Evolutionary conservation across 1,284 basidiomycete genomes (phyloP).

Genomic region (Agroathelia rolfsii): DNA sequence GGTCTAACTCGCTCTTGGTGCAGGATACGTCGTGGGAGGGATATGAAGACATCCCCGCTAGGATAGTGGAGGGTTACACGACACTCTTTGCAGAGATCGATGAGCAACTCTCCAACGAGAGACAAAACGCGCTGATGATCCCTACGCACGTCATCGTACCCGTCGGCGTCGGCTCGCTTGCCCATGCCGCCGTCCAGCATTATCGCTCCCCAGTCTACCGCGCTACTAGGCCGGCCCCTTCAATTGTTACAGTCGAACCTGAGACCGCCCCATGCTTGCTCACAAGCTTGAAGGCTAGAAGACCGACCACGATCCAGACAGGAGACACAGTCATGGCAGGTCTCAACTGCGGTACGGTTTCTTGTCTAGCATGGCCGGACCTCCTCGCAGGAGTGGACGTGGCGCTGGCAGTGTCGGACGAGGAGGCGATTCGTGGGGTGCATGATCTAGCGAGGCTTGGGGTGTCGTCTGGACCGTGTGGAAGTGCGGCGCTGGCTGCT

Average conservation of each 20-base stretch:
- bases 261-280: constrained; percentile 9
- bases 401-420: constrained; percentile 7
- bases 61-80: constrained; percentile 11
- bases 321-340: constrained; percentile 9
- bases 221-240: not conserved
- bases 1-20: constrained; percentile 6
- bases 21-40: constrained; percentile 9
- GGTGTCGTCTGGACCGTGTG: constrained; percentile 9
- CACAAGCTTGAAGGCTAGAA: constrained; percentile 4
- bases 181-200: constrained; percentile 9
- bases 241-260: constrained; percentile 12
- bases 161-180: constrained; percentile 11
- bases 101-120: constrained; percentile 4
- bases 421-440: constrained; percentile 5
- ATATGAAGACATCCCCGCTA: constrained; percentile 10
- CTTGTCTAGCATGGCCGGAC: constrained; percentile 9
- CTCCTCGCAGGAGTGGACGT: constrained; percentile 9
- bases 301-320: constrained; percentile 2
- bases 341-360: constrained; percentile 11
- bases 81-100: constrained; percentile 9
- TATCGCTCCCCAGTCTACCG: constrained; percentile 2
- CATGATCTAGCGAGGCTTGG: constrained; percentile 3
- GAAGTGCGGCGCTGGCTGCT: constrained; percentile 10
- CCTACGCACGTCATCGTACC: constrained; percentile 9
- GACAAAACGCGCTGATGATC: too few relatives aligned